Conservation (phyloP, 257 asterid genomes). For the Striga asiatica region DNA sequence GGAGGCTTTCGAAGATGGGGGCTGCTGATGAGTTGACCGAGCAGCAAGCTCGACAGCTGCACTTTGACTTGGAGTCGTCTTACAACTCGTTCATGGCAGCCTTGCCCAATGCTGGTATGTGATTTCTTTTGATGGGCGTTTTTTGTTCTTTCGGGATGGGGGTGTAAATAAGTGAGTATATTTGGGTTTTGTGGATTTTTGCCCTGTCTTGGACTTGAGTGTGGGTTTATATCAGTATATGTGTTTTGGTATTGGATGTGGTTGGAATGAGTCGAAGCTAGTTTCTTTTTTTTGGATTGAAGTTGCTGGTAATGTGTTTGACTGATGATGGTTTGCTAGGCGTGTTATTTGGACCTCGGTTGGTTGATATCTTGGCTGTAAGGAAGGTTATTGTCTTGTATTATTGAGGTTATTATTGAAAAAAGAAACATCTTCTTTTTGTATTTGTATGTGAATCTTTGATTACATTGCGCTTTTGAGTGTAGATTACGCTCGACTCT, state of each 20-base stretch:
- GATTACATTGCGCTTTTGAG: too few relatives aligned
- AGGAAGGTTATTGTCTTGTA: too few relatives aligned
- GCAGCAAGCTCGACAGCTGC: constrained; percentile 68
- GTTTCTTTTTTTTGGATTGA: too few relatives aligned
- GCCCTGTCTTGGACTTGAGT: background rate
- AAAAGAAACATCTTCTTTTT: too few relatives aligned
- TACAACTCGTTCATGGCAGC: constrained; percentile 96
- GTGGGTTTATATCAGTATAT: too few relatives aligned
- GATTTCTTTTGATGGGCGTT: constrained; percentile 9
- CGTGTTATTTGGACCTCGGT: too few relatives aligned
- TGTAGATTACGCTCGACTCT: too few relatives aligned
- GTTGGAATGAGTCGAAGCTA: too few relatives aligned
- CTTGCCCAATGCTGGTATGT: constrained; percentile 63
- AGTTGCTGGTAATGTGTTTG: background rate
- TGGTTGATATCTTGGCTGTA: too few relatives aligned
- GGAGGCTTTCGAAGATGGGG: constrained; percentile 78
- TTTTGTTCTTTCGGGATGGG: constrained; percentile 7
- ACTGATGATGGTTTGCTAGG: background rate
- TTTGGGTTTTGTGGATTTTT: background rate
- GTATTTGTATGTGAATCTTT: too few relatives aligned
- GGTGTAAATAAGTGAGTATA: constrained; percentile 18
- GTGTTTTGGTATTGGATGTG: background rate
- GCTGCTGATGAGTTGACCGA: constrained; percentile 79
- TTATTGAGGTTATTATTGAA: too few relatives aligned
- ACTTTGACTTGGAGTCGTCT: constrained; percentile 81